These are phyloP conservation scores for Pleodorina starrii DNA, from an alignment of 139 green algal genomes.

Conservation along the genomic window DNA sequence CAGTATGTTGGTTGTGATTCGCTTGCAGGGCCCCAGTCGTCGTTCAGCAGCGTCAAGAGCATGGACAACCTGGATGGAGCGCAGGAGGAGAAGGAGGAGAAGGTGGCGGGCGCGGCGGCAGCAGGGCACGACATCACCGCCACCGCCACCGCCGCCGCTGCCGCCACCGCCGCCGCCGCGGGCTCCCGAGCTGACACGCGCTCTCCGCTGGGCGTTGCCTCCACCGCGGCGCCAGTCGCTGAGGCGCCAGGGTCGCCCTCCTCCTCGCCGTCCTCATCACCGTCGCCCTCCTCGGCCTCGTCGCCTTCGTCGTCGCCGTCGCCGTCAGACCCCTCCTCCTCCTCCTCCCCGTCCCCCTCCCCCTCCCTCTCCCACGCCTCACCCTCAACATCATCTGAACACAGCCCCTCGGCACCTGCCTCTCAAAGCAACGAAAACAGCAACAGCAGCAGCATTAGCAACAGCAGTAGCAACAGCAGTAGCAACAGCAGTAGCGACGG, in stretches of 20 bases:
- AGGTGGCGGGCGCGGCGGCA: not conserved
- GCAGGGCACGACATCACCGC: not conserved
- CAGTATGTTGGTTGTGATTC: no score
- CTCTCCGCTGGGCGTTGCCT: no score
- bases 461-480: not conserved
- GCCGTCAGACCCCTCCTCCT: no score
- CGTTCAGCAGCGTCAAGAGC: constrained; percentile 30
- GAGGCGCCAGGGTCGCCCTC: no score
- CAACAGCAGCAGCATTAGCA: not conserved
- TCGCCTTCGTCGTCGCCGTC: not conserved
- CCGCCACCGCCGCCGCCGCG: not conserved
- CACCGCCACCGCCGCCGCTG: not conserved
- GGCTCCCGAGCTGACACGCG: no score
- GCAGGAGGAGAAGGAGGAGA: not conserved
- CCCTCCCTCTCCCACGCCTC: no score
- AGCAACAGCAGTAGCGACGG: not conserved
- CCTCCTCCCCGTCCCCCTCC: no score
- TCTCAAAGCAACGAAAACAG: not conserved
- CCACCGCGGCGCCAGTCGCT: no score
- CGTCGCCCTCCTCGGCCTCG: not conserved
- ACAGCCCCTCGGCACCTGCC: not conserved
- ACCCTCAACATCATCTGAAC: not conserved
- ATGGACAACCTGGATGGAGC: constrained; percentile 2
- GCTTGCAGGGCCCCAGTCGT: constrained; percentile 13
- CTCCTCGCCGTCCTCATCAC: not conserved